Percentiles rank a stretch among this genome's conserved stretches.
phyloP scores from a whole-genome alignment of 1,139 yeast genomes.

The Williopsis jadinii region DNA sequence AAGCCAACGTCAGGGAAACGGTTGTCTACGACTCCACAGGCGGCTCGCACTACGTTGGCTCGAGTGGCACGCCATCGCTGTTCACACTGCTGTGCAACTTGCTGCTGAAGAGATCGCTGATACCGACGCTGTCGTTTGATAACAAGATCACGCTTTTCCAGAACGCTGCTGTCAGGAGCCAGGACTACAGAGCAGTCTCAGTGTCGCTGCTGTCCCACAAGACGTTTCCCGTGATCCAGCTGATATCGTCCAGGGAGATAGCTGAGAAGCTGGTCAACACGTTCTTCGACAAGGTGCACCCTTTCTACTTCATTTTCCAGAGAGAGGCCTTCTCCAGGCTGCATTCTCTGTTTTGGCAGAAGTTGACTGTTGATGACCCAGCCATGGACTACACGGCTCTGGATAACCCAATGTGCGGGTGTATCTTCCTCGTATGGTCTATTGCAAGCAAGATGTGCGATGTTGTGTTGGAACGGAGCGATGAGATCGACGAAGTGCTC shows the following conservation, averaged over 20 bases:
- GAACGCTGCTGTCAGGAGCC: constrained; percentile 9
- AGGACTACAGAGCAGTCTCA: constrained; percentile 10
- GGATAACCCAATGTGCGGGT: constrained; percentile 25
- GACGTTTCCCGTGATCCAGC: constrained; percentile 28
- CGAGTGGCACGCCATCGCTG: constrained; percentile 34
- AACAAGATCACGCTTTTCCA: constrained; percentile 17
- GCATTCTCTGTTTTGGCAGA: constrained; percentile 31
- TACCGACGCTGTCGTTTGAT: constrained; percentile 21
- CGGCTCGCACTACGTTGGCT: constrained; percentile 36
- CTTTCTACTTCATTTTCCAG: constrained; percentile 34
- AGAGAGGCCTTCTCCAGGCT: constrained; percentile 25
- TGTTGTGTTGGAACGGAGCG: constrained; percentile 7
- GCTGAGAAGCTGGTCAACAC: constrained; percentile 29
- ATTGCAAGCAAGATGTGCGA: constrained; percentile 24
- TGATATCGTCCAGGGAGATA: constrained; percentile 23
- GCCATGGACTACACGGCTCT: not conserved
- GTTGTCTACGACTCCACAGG: constrained; percentile 34
- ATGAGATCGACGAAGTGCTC: constrained; percentile 29
- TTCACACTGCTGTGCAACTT: constrained; percentile 33
- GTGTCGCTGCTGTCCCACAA: constrained; percentile 10
- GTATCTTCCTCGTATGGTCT: constrained; percentile 38
- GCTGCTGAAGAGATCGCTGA: constrained; percentile 29
- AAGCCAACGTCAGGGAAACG: constrained; percentile 1
- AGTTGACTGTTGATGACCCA: constrained; percentile 3
- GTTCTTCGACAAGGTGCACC: constrained; percentile 35